Base-by-base conservation (phyloP, 495 filamentous ascomycete species). In the Aspergillus cavernicola region DNA sequence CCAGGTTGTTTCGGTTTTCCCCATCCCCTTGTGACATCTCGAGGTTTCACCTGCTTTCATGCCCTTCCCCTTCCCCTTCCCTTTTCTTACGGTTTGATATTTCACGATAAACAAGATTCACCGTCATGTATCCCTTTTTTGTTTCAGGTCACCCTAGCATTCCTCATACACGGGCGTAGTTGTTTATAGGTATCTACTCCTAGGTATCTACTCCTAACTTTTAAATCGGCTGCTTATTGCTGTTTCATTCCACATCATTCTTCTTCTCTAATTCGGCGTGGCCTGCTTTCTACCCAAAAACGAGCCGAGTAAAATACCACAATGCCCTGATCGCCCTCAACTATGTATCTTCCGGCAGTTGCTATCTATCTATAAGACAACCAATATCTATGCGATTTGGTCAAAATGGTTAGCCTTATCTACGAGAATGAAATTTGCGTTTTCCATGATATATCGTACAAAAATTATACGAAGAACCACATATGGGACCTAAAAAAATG, bases 91-190 rank as follows among this genome's bases (percentile, higher is more conserved):
- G 28, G 28, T 50, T 69, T 67, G 64, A 61, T 61, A 68, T 65
- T 66, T 72, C 67, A 73, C 66, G 74, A 72, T 74, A 77, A 72
- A 70, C 61, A 74, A 78, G 78, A 81, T 81, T 74, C 78, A 79
- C 78, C 75, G 58, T 81, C 78, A 77, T 81, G 78, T 81, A 80
- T 69, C 66, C 70, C 70, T 70, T 46, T n/a, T 51, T 56, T 36
- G 20, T 47, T 22, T 29, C 35, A 50, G 32, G 46, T 38, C 35
- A 57, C 52, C 57, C 53, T 68, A 70, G 70, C 68, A 73, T 73
- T 61, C 58, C 63, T 72, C 70, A 75, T 74, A 73, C 68, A 74
- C 67, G 62, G 72, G 73, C 70, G 72, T 69, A 70, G 60, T 64
- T 67, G 56, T n/a, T 67, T 66, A 60, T 65, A 66, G 43, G 41